Percentiles rank a stretch among this genome's conserved stretches.
Conservation (phyloP, 306 rosid genomes). For the Hippophae gyantsensis region DNA sequence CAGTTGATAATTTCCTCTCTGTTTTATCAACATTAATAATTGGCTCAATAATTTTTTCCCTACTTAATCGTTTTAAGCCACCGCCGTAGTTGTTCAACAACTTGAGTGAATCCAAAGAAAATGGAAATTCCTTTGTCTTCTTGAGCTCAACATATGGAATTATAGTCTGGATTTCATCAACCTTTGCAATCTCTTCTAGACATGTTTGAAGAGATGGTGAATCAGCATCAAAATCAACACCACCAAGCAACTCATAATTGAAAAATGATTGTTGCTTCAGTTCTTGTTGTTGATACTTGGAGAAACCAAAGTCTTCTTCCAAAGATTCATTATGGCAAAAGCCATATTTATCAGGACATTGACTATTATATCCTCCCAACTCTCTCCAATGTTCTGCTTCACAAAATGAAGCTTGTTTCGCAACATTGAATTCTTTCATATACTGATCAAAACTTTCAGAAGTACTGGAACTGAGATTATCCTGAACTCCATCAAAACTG, state of each 20-base stretch:
- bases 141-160: constrained; percentile 14
- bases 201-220: constrained; percentile 27
- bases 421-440: constrained; percentile 9
- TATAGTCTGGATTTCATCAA: constrained; percentile 16
- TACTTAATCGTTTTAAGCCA: constrained; percentile 25
- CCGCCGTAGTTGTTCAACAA: constrained; percentile 40
- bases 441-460: constrained; percentile 15
- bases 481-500: constrained; percentile 18
- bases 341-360: constrained; percentile 14
- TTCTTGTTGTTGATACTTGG: constrained; percentile 15
- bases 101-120: constrained; percentile 38
- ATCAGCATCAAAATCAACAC: constrained; percentile 27
- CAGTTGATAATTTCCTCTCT: constrained; percentile 35
- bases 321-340: constrained; percentile 17
- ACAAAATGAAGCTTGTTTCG: constrained; percentile 12
- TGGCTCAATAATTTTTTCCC: constrained; percentile 22
- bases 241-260: constrained; percentile 26
- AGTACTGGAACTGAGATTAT: constrained; percentile 19
- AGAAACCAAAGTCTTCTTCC: constrained; percentile 10
- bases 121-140: constrained; percentile 11
- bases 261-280: constrained; percentile 20
- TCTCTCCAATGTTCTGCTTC: constrained; percentile 17
- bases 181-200: constrained; percentile 12
- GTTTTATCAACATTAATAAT: constrained; percentile 5
- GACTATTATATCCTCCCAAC: constrained; percentile 17